Percentiles rank a stretch among this genome's conserved stretches.
Conservation (phyloP, 2,329 filamentous ascomycete species). For the Hypomyces perniciosus region DNA sequence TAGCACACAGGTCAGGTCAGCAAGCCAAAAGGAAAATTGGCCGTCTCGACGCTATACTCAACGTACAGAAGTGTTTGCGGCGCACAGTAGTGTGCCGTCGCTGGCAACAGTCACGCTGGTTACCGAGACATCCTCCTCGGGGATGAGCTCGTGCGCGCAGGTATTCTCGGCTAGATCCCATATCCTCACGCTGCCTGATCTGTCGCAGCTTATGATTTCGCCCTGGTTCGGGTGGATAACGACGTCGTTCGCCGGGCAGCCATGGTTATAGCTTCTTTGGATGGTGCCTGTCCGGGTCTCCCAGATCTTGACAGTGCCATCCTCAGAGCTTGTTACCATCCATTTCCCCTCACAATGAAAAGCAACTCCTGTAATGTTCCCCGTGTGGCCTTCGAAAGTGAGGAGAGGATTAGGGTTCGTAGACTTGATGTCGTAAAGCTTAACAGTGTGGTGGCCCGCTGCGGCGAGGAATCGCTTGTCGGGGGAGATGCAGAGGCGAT, state of each 20-base stretch:
- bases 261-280: constrained; percentile 90
- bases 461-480: constrained; percentile 95
- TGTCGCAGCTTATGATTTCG: constrained; percentile 94
- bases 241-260: constrained; percentile 87
- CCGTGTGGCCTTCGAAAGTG: constrained; percentile 92
- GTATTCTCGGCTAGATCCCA: constrained; percentile 98
- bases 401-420: constrained; percentile 93
- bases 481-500: constrained; percentile 94
- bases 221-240: constrained; percentile 99
- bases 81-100: constrained; percentile 86
- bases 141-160: constrained; percentile 92
- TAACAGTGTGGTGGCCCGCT: constrained; percentile 74
- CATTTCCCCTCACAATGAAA: constrained; percentile 99
- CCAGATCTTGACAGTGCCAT: constrained; percentile 96
- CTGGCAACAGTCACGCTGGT: constrained; percentile 93
- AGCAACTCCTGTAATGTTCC: constrained; percentile 91
- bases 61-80: constrained; percentile 80
- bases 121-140: constrained; percentile 90
- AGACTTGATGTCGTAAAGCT: constrained; percentile 97
- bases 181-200: constrained; percentile 84
- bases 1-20: constrained; percentile 29
- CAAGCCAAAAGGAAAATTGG: neutral
- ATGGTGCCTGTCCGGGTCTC: constrained; percentile 80
- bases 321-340: constrained; percentile 98
- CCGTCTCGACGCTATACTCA: neutral